phyloP scores from a whole-genome alignment of 1,139 yeast genomes.

The Suhomyces guaymorum region DNA sequence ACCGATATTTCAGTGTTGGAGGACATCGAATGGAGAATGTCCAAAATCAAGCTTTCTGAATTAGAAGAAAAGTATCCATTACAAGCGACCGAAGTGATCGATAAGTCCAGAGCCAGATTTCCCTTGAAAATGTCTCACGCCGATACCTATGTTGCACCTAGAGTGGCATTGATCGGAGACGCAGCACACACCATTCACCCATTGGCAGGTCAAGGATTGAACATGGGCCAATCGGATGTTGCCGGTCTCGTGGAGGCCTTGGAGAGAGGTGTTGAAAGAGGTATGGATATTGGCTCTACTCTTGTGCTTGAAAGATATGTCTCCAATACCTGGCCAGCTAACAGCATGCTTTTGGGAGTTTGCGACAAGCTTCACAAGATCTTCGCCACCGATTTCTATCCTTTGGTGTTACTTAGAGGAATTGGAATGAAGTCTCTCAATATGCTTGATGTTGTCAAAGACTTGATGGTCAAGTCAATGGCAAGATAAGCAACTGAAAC shows the following conservation, averaged over 20 bases:
- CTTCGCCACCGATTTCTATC: conserved; percentile 71
- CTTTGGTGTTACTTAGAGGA: conserved; percentile 74
- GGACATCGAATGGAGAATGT: conserved; percentile 75
- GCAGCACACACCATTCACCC: conserved; percentile 99
- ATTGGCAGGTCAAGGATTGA: conserved; percentile 95
- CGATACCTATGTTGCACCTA: conserved; percentile 77
- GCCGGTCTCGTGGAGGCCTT: conserved; percentile 66
- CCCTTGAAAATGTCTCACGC: conserved; percentile 90
- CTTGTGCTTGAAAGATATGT: conserved; percentile 85
- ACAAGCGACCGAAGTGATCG: conserved; percentile 57
- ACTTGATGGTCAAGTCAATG: conserved; percentile 39
- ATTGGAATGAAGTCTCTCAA: conserved; percentile 74
- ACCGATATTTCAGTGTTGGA: conserved; percentile 53
- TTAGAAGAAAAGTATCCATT: conserved; percentile 68
- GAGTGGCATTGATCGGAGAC: conserved; percentile 92
- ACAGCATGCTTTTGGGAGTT: conserved; percentile 79
- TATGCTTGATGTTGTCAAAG: conserved; percentile 61
- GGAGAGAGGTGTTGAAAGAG: conserved; percentile 70
- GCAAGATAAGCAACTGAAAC: conserved; percentile 19
- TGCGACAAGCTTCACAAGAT: conserved; percentile 91
- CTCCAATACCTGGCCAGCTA: conserved; percentile 74
- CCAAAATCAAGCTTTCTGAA: conserved; percentile 40
- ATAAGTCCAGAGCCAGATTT: conserved; percentile 77
- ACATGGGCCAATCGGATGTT: conserved; percentile 98
- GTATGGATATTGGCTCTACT: conserved; percentile 85